Base-by-base conservation (phyloP, 2,329 filamentous ascomycete species). In the Hyphodiscus sp. region DNA sequence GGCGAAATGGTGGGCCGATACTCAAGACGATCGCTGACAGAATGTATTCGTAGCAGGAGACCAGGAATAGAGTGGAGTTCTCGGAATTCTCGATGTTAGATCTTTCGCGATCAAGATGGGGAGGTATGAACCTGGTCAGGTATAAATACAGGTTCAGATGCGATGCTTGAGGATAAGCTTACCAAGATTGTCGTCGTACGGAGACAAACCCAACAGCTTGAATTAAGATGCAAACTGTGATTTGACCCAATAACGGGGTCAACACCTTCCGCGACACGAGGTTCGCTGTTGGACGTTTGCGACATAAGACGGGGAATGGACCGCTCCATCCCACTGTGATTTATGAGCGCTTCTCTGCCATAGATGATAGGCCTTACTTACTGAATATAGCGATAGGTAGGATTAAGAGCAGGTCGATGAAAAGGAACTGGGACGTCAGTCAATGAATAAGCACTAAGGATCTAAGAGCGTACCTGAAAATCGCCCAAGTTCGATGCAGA, bases 321-420 rank as follows among this genome's bases (percentile, higher is more conserved):
- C 88, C 91, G 20, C 89, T 90, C 94, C 95, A 97, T 61, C 94
- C 91, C 94, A 99, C 81, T 84, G 50, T n/a, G 90, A 95, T 78
- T 80, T 49, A 50, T 59, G 52, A 58, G 58, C 11, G 43, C 49
- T 26, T 19, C 15, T 33, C 26, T 18, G 20, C 18, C 26, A 42
- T 29, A 16, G 41, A 16, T 16, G 11, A 11, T 33, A 41, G 18
- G 48, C 54, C 44, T 30, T 10, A 68, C 80, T 74, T 72, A 83
- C 81, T 99, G 69, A 97, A 97, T 55, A 99, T 89, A 20, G 94
- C 94, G 63, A 99, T 95, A 4, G 94, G 94, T 2, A 99, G 76
- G 65, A 99, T 99, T 53, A 99, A 82, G 2, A 87, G 76, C 15
- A 99, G 77, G 64, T 99, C 94, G 66, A 99, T 97, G 71, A 92